These are phyloP conservation scores for Curvularia eragrostidis DNA, from an alignment of 2,329 filamentous ascomycete genomes.

Conservation along the genomic window DNA sequence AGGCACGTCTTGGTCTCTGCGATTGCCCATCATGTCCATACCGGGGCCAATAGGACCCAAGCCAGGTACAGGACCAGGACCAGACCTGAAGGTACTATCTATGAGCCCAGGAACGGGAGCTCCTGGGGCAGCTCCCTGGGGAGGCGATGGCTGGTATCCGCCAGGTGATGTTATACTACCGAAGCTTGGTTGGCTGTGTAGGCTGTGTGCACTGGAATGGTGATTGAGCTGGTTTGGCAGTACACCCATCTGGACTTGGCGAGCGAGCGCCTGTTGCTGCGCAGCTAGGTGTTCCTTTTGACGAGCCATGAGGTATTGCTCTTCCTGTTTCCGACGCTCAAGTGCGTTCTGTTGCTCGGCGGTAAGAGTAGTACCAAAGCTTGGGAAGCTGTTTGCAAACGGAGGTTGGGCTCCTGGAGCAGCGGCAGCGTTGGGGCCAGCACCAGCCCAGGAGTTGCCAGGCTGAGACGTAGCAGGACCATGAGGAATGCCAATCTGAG, in stretches of 20 bases:
- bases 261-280: slow-evolving; percentile 77
- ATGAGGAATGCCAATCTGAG: slow-evolving; percentile 94
- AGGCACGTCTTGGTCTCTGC: slow-evolving; percentile 74
- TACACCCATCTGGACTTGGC: slow-evolving; percentile 68
- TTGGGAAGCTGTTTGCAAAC: slow-evolving; percentile 91
- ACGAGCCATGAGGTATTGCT: slow-evolving; percentile 94
- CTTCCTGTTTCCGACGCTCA: slow-evolving; percentile 95
- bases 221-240: slow-evolving; percentile 77
- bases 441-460: slow-evolving; percentile 54
- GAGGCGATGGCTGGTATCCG: slow-evolving; percentile 68
- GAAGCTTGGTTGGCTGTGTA: slow-evolving; percentile 97
- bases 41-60: slow-evolving; percentile 56
- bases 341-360: slow-evolving; percentile 98
- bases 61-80: slow-evolving; percentile 46
- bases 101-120: slow-evolving; percentile 69
- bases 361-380: slow-evolving; percentile 93
- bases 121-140: slow-evolving; percentile 58
- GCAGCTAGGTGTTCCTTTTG: slow-evolving; percentile 92
- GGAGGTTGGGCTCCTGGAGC: slow-evolving; percentile 70
- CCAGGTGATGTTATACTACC: slow-evolving; percentile 91
- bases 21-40: slow-evolving; percentile 53
- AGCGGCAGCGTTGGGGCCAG: slow-evolving; percentile 42
- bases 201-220: slow-evolving; percentile 91
- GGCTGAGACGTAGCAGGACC: slow-evolving; percentile 68
- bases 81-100: slow-evolving; percentile 62